phyloP scores from a whole-genome alignment of 1,284 basidiomycete genomes.

The Fomitopsis betulina region DNA sequence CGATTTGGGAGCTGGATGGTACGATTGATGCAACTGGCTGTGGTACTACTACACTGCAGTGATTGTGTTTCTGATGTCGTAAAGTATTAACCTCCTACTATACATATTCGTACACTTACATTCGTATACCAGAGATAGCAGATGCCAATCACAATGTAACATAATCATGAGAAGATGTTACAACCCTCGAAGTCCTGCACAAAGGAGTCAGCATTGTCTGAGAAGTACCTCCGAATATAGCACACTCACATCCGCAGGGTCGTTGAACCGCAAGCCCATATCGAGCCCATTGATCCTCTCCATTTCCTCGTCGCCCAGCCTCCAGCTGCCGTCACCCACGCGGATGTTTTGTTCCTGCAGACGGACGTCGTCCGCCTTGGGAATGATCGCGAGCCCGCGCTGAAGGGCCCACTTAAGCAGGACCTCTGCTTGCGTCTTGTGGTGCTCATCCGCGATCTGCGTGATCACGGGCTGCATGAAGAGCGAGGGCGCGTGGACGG shows the following conservation, averaged over 20 bases:
- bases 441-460: conserved; percentile 16
- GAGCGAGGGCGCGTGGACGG: conserved; percentile 16
- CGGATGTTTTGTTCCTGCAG: conserved; percentile 19
- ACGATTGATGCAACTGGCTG: no score
- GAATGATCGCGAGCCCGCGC: conserved; percentile 21
- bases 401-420: conserved; percentile 23
- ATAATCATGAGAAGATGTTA: conserved; percentile 14
- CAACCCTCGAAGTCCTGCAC: conserved; percentile 17
- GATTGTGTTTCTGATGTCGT: no score
- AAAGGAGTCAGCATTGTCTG: not conserved
- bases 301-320: conserved; percentile 18
- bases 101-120: not conserved
- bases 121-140: not conserved
- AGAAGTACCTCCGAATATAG: not conserved
- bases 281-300: conserved; percentile 15
- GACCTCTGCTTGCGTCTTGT: conserved; percentile 17
- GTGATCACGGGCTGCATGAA: conserved; percentile 20
- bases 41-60: no score
- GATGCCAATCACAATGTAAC: not conserved
- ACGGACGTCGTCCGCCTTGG: conserved; percentile 17
- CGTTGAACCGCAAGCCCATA: conserved; percentile 20
- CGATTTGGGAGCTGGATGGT: no score
- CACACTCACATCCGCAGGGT: conserved; percentile 20
- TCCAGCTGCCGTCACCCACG: conserved; percentile 8
- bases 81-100: not conserved